Evolutionary conservation across 1,284 basidiomycete genomes (phyloP), one percentile per base, ranked within the genome.

Genomic region (Cystobasidium pallidum): DNA sequence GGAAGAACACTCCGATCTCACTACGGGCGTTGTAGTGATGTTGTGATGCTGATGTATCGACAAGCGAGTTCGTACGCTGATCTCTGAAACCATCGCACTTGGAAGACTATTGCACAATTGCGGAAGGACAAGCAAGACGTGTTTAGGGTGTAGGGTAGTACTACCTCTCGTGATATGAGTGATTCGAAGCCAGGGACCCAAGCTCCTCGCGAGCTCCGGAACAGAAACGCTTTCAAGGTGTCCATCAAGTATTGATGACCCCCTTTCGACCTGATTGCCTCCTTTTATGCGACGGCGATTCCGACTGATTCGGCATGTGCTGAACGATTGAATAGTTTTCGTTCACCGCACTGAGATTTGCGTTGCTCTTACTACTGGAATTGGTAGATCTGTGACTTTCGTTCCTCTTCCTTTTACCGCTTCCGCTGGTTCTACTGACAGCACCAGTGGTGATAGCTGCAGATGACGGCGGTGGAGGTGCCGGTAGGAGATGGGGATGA

Each of bases 191-290:
- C 36, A 39, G 6, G 36, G 13, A n/a, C n/a, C n/a, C n/a, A n/a
- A n/a, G n/a, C n/a, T n/a, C 13, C 36, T 39, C 36, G 6, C 36
- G 36, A 39, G 36, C 36, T n/a, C n/a, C n/a, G n/a, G n/a, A n/a
- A 41, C 39, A 41, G 39, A 45, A 45, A 45, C n/a, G 43, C 43
- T 45, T 39, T 39, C 36, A 39, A 7, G 7, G 6, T 39, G 36
- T 47, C 51, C n/a, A 36, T 57, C 54, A 57, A 57, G 54, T 32
- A 21, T 57, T 57, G 7, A 57, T 19, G 0, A 30, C 54, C 2
- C 54, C 54, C n/a, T 57, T 57, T 57, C 54, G 24, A 36, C 54
- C 54, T 10, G 54, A 57, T 57, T 57, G 54, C 24, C 54, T 32
- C 10, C 30, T 34, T n/a, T 57, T 57, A 36, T 57, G 54, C 6